These are phyloP conservation scores for Adenanthera pavonina DNA, from an alignment of 306 rosid species.

Conservation along the genomic window DNA sequence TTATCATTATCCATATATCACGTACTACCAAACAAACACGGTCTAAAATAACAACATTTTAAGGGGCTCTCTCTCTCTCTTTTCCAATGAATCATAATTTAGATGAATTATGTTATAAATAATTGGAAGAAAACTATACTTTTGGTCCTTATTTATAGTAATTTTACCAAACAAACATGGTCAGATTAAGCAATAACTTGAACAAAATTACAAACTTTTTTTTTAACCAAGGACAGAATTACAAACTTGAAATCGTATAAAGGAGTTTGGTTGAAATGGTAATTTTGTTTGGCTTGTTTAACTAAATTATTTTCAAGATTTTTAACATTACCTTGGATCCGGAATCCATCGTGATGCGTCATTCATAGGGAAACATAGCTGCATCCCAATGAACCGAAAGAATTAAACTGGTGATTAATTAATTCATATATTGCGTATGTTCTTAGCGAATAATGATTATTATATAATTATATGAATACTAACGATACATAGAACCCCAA, in stretches of 20 bases:
- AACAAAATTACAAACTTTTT: slow-evolving; percentile 34
- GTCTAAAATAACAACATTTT: slow-evolving; percentile 42
- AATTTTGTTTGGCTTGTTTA: slow-evolving; percentile 31
- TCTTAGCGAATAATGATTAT: slow-evolving; percentile 39
- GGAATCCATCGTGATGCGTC: slow-evolving; percentile 44
- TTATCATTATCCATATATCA: slow-evolving; percentile 42
- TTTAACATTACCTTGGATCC: slow-evolving; percentile 54
- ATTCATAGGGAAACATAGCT: slow-evolving; percentile 20
- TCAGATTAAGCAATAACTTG: slow-evolving; percentile 10
- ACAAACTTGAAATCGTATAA: background rate
- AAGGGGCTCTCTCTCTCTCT: slow-evolving; percentile 28
- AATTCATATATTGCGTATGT: slow-evolving; percentile 39
- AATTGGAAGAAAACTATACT: too few species aligned
- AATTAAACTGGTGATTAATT: slow-evolving; percentile 39
- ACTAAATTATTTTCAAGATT: slow-evolving; percentile 13
- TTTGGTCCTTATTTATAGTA: too few species aligned
- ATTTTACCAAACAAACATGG: too few species aligned
- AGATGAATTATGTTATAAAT: too few species aligned
- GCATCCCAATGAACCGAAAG: slow-evolving; percentile 41
- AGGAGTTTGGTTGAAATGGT: slow-evolving; percentile 38
- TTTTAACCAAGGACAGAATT: too few species aligned
- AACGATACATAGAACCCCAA: slow-evolving; percentile 29
- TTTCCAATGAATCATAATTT: background rate
- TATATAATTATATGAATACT: background rate
- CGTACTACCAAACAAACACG: slow-evolving; percentile 53